Percentiles rank a stretch among this genome's conserved stretches.
Evolutionary conservation across 495 filamentous ascomycete species (phyloP).

Genomic region (Cercophora samala): DNA sequence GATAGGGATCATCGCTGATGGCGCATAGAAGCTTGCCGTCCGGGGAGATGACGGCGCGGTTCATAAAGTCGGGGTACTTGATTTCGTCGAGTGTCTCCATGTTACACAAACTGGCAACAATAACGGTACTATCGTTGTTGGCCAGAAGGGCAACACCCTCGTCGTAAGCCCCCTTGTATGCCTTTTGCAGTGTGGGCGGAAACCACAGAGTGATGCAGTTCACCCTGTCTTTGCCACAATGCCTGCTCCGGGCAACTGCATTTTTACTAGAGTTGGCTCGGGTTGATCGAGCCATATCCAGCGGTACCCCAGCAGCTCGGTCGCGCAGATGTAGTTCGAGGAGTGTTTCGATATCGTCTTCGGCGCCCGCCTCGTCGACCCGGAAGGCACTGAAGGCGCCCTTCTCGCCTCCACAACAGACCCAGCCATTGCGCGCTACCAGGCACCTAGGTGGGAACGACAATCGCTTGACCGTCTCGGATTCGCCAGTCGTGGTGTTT

Average conservation of each 20-base stretch:
- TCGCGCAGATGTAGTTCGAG: constrained; percentile 54
- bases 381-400: constrained; percentile 82
- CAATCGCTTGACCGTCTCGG: constrained; percentile 71
- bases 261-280: constrained; percentile 39
- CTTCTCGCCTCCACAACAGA: constrained; percentile 81
- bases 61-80: constrained; percentile 74
- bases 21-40: constrained; percentile 77
- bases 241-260: constrained; percentile 37
- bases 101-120: constrained; percentile 63
- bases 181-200: constrained; percentile 29
- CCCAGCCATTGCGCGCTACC: constrained; percentile 77
- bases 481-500: constrained; percentile 65
- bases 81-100: constrained; percentile 59
- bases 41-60: constrained; percentile 88
- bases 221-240: constrained; percentile 48
- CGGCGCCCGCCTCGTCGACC: constrained; percentile 42
- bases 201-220: constrained; percentile 58
- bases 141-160: constrained; percentile 48
- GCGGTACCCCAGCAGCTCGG: constrained; percentile 33
- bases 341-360: constrained; percentile 34
- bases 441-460: constrained; percentile 83
- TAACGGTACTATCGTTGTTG: constrained; percentile 88
- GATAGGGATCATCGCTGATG: constrained; percentile 77
- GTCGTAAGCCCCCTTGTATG: constrained; percentile 37
- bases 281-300: constrained; percentile 20